Percentiles rank a stretch among this genome's conserved stretches.
Conservation (phyloP, 257 asterid genomes). For the Euphrasia confusa region DNA sequence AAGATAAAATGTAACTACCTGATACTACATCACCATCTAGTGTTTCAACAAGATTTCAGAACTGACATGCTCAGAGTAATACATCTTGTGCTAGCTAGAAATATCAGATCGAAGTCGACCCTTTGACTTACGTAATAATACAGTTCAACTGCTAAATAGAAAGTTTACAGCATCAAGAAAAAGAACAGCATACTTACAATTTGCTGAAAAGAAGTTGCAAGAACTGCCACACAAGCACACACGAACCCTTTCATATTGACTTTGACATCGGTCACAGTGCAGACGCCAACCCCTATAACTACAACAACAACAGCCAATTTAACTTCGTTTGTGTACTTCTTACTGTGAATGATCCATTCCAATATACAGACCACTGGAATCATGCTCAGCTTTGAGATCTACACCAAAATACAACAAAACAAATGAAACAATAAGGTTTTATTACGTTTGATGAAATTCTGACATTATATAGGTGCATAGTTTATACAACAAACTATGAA, state of each 20-base stretch:
- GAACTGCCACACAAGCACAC: slow-evolving; percentile 90
- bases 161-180: background rate
- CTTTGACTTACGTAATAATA: slow-evolving; percentile 12
- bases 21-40: too few species aligned
- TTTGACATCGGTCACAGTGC: slow-evolving; percentile 95
- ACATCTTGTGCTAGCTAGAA: background rate
- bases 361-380: slow-evolving; percentile 91
- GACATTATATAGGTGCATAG: background rate
- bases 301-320: slow-evolving; percentile 82
- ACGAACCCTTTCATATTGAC: slow-evolving; percentile 80
- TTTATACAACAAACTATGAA: background rate
- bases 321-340: slow-evolving; percentile 75
- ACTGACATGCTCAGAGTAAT: too few species aligned
- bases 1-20: background rate
- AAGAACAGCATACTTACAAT: slow-evolving; percentile 55
- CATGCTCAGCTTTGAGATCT: slow-evolving; percentile 98
- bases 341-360: slow-evolving; percentile 94
- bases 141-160: slow-evolving; percentile 7
- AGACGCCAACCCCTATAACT: slow-evolving; percentile 94
- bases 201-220: slow-evolving; percentile 87
- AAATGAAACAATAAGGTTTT: background rate
- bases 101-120: slow-evolving; percentile 11
- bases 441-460: too few species aligned
- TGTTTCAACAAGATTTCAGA: too few species aligned
- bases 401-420: slow-evolving; percentile 24